Conservation (phyloP, 2,329 filamentous ascomycete species). For the Chlorencoelia australis region DNA sequence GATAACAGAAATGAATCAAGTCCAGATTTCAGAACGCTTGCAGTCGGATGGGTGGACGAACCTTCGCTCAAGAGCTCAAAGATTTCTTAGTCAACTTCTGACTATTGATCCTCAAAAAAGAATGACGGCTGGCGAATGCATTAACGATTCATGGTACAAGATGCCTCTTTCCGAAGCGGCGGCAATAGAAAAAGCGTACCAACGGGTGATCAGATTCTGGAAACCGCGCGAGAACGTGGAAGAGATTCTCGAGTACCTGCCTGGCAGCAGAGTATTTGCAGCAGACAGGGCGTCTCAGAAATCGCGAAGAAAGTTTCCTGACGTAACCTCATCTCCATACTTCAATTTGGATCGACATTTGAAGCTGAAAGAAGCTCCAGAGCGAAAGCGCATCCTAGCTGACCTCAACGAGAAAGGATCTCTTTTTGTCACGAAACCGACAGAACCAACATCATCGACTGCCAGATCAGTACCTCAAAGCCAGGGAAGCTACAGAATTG, state of each 20-base stretch:
- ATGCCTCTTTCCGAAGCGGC: conserved; percentile 16
- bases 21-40: conserved; percentile 11
- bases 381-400: conserved; percentile 16
- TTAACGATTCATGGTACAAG: conserved; percentile 31
- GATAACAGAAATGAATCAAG: conserved; percentile 15
- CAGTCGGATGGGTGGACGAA: conserved; percentile 12
- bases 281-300: conserved; percentile 1
- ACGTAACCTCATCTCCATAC: conserved; percentile 20
- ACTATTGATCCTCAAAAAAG: conserved; percentile 24
- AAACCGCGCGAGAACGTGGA: conserved; percentile 13
- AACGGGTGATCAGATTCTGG: conserved; percentile 21
- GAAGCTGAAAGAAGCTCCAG: conserved; percentile 9
- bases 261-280: conserved; percentile 1
- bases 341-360: conserved; percentile 22
- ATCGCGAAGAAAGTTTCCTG: conserved; percentile 16
- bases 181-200: conserved; percentile 18
- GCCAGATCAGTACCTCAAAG: neutral
- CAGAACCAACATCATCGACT: neutral
- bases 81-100: conserved; percentile 29
- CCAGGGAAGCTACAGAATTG: neutral
- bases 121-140: conserved; percentile 27
- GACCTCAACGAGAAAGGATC: conserved; percentile 13
- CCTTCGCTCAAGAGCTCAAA: conserved; percentile 13
- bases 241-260: conserved; percentile 18
- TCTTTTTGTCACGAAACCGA: neutral